Evolutionary conservation across 2,329 filamentous ascomycete genomes (phyloP), one percentile per base, ranked within the genome.

Genomic region (Colletotrichum spaethianum): DNA sequence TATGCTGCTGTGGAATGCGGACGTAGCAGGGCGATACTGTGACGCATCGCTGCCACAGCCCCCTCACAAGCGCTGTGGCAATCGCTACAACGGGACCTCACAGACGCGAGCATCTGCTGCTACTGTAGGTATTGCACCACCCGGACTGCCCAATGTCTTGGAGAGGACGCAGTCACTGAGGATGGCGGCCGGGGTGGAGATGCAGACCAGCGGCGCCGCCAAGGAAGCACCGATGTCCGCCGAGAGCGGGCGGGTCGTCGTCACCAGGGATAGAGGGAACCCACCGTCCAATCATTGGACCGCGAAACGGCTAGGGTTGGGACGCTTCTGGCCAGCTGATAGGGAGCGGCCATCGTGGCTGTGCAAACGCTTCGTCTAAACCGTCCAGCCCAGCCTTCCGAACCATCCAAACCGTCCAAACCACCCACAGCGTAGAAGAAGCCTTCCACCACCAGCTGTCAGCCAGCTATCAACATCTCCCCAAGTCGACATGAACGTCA

Each of bases 171-270:
- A 33, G 31, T 36, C 28, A 16, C 12, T 23, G 31, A n/a, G 12
- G n/a, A 56, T 59, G 57, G 38, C 20, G 68, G 36, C 68, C 68
- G 64, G 57, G 67, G 69, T 68, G 69, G 69, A 46, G 59, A 67
- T 38, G 44, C 44, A 50, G 31, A 11, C 40, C 70, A 72, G 64
- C 70, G 70, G 59, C 66, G 70, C 70, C 65, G 70, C 70, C 65
- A 72, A 72, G 70, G 33, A 46, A 64, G 28, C 65, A 68, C 70
- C 53, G 65, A 60, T 64, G 65, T 56, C 70, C 70, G 65, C 65
- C 70, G 59, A 72, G 65, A 69, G 70, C 66, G 70, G 70, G 53
- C 66, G 53, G 59, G 66, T 70, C 65, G 70, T 72, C 70, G 66
- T 70, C 60, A 72, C 64, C 70, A 72, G 52, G 65, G 38, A 55